A percentile compares a stretch with the other conserved stretches of the same genome.
Evolutionary conservation across 2,329 filamentous ascomycete species (phyloP).

Genomic region (Ophiostoma ips): DNA sequence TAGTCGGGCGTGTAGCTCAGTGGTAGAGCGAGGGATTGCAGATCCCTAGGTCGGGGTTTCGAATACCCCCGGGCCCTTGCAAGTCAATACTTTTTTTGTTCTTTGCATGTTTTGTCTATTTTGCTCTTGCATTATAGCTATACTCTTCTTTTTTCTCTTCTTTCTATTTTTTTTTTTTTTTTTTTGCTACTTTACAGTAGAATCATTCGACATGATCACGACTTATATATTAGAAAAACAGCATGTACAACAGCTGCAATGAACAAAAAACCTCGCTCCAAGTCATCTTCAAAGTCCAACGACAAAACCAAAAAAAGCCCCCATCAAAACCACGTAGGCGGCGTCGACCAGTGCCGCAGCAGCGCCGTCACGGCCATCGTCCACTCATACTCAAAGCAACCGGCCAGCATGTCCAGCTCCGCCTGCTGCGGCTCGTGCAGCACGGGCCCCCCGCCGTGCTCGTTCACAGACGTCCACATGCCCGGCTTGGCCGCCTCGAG

Average conservation of each 20-base stretch:
- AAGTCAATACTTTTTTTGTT: neutral
- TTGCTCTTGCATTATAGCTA: no score
- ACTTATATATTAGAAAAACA: neutral
- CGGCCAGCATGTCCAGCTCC: slow-evolving; percentile 43
- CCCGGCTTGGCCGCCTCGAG: slow-evolving; percentile 46
- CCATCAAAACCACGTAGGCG: slow-evolving; percentile 26
- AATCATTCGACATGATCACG: neutral
- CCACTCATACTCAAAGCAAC: slow-evolving; percentile 55
- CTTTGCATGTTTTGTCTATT: neutral
- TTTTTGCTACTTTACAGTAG: neutral
- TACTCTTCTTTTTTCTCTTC: neutral
- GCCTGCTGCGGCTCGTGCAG: slow-evolving; percentile 35
- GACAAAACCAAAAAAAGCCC: no score
- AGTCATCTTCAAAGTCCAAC: neutral
- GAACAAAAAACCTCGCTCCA: neutral
- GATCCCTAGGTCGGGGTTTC: slow-evolving; percentile 10
- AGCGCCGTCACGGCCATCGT: slow-evolving; percentile 48
- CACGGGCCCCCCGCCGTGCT: slow-evolving; percentile 20
- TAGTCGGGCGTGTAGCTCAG: slow-evolving; percentile 8
- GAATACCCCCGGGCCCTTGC: slow-evolving; percentile 8
- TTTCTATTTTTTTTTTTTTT: neutral
- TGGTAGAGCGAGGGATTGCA: slow-evolving; percentile 11
- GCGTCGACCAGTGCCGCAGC: slow-evolving; percentile 52
- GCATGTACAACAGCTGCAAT: neutral
- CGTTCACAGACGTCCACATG: slow-evolving; percentile 44